Percentiles rank a stretch among this genome's conserved stretches.
Conservation (phyloP, 2,329 filamentous ascomycete genomes). For the Nothomitra cinnamomea region DNA sequence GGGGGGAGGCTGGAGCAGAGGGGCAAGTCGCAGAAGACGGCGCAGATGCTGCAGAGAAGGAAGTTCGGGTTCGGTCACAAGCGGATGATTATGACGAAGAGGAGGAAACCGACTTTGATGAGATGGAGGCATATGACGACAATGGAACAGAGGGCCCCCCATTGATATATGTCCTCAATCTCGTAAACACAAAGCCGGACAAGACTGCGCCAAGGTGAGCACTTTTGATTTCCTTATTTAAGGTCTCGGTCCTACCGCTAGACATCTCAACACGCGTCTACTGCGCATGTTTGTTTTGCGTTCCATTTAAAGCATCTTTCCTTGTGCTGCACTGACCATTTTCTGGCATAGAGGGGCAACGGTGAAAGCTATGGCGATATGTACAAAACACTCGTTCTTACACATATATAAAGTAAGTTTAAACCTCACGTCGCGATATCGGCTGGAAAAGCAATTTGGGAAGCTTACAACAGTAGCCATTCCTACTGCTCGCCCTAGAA, state of each 20-base stretch:
- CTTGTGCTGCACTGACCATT: background rate
- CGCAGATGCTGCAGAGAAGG: slow-evolving; percentile 25
- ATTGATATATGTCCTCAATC: slow-evolving; percentile 87
- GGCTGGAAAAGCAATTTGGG: background rate
- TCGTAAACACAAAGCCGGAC: slow-evolving; percentile 97
- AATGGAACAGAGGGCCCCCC: slow-evolving; percentile 70
- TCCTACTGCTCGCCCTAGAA: slow-evolving; percentile 77
- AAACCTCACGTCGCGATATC: background rate
- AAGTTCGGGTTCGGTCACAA: slow-evolving; percentile 30
- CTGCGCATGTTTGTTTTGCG: background rate
- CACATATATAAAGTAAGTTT: slow-evolving; percentile 83
- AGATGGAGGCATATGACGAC: slow-evolving; percentile 34
- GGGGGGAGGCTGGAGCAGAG: slow-evolving; percentile 25
- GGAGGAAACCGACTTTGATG: slow-evolving; percentile 23
- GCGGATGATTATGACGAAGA: slow-evolving; percentile 31
- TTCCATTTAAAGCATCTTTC: slow-evolving; percentile 7
- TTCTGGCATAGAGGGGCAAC: slow-evolving; percentile 55
- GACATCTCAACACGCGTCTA: slow-evolving; percentile 2
- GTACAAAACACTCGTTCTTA: slow-evolving; percentile 88
- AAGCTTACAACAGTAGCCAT: slow-evolving; percentile 38
- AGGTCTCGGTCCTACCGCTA: slow-evolving; percentile 12
- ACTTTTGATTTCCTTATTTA: background rate
- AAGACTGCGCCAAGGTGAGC: slow-evolving; percentile 57
- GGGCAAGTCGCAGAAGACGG: slow-evolving; percentile 26
- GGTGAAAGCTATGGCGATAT: slow-evolving; percentile 98